These are phyloP conservation scores for Waltergamsia citrina DNA, from an alignment of 2,329 filamentous ascomycete species.

Conservation along the genomic window DNA sequence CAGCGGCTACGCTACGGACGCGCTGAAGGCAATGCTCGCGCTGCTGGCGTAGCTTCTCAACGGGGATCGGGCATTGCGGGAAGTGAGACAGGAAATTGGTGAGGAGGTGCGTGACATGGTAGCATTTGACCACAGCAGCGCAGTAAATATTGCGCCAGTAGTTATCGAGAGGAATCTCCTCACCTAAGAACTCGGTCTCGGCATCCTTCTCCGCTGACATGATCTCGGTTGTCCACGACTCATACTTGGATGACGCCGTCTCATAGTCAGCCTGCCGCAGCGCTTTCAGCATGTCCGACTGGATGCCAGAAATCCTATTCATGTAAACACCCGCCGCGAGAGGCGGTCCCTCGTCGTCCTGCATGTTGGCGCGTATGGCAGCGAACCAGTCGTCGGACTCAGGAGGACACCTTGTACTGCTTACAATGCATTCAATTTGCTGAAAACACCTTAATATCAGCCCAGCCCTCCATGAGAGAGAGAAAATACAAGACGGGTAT, in stretches of 20 bases:
- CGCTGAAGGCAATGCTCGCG: slow-evolving; percentile 15
- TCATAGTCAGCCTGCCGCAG: slow-evolving; percentile 15
- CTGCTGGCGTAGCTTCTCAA: slow-evolving; percentile 14
- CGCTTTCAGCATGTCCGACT: slow-evolving; percentile 15
- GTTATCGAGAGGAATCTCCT: slow-evolving; percentile 9
- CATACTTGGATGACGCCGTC: slow-evolving; percentile 17
- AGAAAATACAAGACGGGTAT: too few species aligned
- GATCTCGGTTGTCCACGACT: slow-evolving; percentile 13
- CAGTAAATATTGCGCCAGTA: slow-evolving; percentile 23
- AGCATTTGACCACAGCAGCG: slow-evolving; percentile 22
- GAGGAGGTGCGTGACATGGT: slow-evolving; percentile 20
- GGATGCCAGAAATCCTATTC: slow-evolving; percentile 14
- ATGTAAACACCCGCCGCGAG: slow-evolving; percentile 18
- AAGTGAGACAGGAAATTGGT: slow-evolving; percentile 25
- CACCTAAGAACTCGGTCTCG: not conserved
- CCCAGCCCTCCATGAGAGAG: not conserved
- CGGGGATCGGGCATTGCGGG: slow-evolving; percentile 11
- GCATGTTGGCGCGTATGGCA: slow-evolving; percentile 14
- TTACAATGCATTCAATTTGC: slow-evolving; percentile 26
- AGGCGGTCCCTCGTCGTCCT: slow-evolving; percentile 14
- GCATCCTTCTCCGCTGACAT: slow-evolving; percentile 13
- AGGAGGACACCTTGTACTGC: slow-evolving; percentile 20
- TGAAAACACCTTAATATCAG: slow-evolving; percentile 10
- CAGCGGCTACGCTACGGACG: slow-evolving; percentile 15
- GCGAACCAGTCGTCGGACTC: slow-evolving; percentile 25